Base-by-base conservation (phyloP, 768 basidiomycete species). In the Hebeloma cylindrosporum region DNA sequence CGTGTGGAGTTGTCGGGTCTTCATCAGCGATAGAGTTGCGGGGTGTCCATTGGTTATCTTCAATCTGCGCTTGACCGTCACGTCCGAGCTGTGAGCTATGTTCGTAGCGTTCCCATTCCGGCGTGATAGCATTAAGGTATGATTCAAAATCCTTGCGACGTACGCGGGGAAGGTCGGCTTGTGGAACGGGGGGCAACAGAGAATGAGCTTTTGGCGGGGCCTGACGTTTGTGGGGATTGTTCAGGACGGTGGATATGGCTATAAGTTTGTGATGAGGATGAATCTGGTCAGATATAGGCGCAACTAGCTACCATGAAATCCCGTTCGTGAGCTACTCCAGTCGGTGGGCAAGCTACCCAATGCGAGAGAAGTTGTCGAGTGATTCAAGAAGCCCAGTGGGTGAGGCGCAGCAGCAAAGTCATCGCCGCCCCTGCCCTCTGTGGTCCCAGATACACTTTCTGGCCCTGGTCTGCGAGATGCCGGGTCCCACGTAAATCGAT, bases 211-310 rank as follows among this genome's bases (percentile, higher is more conserved):
- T 90, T 22, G 94, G 87, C 9, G 94, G 92, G 5, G 87, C 85
- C 36, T 87, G 84, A 26, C 74, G 78, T 65, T 85, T 88, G 58
- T 86, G 83, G 1, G 94, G 94, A 57, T 88, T 93, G 57, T 93
- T 93, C 40, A 96, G 78, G 20, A 96, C 89, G 13, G 90, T 93
- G 7, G 93, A 94, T 52, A 96, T 93, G 28, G 93, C 94, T 96
- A 62, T 10, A 42, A 28, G 6, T 4, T 16, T 47, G 14, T 13
- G 13, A 16, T 31, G 16, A 27, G 13, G 3, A 32, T 39, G 43
- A 44, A 46, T 21, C 8, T 14, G 27, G 32, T 8, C 30, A 16
- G 20, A 17, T n/a, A 28, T 20, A 40, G 46, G 18, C 30, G 14
- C 18, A 21, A 34, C 17, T 40, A 25, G 79, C 45, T 62, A 89